Evolutionary conservation across 2,329 filamentous ascomycete genomes (phyloP).

Genomic region (Fusarium denticulatum): DNA sequence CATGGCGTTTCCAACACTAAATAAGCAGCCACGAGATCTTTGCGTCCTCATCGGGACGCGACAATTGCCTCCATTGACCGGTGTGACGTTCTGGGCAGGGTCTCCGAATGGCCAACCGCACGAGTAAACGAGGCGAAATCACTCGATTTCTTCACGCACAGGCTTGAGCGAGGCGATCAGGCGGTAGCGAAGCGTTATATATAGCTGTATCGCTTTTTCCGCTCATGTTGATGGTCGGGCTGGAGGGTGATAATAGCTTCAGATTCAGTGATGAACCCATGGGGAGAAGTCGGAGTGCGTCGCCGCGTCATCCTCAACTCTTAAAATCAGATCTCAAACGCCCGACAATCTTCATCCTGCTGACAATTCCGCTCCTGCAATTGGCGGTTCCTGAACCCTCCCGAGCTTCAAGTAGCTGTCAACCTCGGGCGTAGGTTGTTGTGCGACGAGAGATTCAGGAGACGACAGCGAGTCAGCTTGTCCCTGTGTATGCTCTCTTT

Average conservation of each 20-base stretch:
- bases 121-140: background rate
- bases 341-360: rapidly evolving
- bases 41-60: background rate
- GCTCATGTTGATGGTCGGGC: rapidly evolving
- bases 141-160: no score
- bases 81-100: rapidly evolving
- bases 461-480: background rate
- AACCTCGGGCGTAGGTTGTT: background rate
- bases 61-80: background rate
- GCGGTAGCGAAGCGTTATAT: rapidly evolving
- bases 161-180: rapidly evolving
- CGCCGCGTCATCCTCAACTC: rapidly evolving
- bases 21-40: rapidly evolving
- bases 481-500: background rate
- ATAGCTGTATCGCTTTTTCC: background rate
- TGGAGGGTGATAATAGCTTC: background rate
- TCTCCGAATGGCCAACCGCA: background rate
- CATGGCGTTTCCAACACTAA: background rate
- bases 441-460: background rate
- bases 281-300: background rate
- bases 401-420: background rate
- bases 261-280: background rate
- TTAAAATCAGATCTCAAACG: rapidly evolving
- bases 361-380: background rate
- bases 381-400: background rate